Evolutionary conservation across 108 stramenopile genomes (phyloP), one percentile per base, ranked within the genome.

Genomic region (Skeletonema marinoi): DNA sequence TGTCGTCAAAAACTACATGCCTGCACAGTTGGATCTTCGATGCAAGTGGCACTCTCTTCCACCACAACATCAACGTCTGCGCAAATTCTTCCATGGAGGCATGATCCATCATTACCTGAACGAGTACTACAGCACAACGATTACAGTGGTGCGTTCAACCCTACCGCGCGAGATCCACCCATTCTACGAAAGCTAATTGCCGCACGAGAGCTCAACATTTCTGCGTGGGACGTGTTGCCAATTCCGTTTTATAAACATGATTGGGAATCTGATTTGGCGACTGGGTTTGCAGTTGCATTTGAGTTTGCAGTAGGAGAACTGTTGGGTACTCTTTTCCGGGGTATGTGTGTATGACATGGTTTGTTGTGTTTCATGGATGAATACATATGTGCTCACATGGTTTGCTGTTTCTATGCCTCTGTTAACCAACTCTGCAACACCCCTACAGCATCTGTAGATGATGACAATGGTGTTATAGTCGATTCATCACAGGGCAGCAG

Each of bases 181-280:
- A 68, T 75, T 60, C 8, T 82, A n/a, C 73, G 81, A 12, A 66
- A 68, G 29, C 19, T 72, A 25, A 66, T 82, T 36, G 62, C 81
- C 19, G 65, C 68, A 4, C 46, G 60, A 36, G 81, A 82, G 61
- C 46, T 82, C 64, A 76, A 76, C 33, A 21, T 68, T 10, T 70
- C 68, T 2, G 50, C 69, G 8, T 82, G 70, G 75, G 75, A 82
- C 17, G 70, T 75, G 30, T 8, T 82, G 70, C 75, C 81, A 2
- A 46, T 82, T 10, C 73, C 73, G 3, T 71, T 75, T 56, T 65
- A 50, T 54, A 62, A 19, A 1, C 77, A 69, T 60, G 75, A 54
- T 0, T 82, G 81, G 81, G 81, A 82, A 70, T 17, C 35, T 51
- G 75, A 76, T 5, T 70, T 82, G 75, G 60, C 75, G 19, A 32